A percentile compares a stretch with the other conserved stretches of the same genome.
phyloP scores from a whole-genome alignment of 345 rosid species.

The Laguncularia racemosa region DNA sequence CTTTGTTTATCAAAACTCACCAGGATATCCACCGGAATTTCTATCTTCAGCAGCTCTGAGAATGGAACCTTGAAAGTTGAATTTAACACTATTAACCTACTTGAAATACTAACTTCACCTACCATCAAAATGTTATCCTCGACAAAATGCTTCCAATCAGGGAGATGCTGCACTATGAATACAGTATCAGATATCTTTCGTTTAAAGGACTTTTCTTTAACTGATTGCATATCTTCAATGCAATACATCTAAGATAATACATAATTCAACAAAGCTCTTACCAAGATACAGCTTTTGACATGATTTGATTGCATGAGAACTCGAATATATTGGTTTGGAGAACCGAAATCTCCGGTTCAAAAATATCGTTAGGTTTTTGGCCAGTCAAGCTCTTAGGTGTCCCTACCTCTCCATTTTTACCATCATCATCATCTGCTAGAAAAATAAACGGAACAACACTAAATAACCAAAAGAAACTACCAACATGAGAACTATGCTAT shows the following conservation, averaged over 20 bases:
- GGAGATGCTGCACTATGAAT: not conserved
- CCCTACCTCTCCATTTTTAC: not conserved
- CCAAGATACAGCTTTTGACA: not conserved
- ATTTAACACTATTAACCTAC: not conserved
- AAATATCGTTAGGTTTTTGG: not conserved
- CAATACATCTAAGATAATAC: too few species aligned
- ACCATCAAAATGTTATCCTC: slow-evolving; percentile 1
- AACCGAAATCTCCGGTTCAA: not conserved
- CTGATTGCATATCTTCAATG: too few species aligned
- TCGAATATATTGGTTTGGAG: not conserved
- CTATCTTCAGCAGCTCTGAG: not conserved
- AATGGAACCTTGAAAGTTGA: not conserved
- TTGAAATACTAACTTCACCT: slow-evolving; percentile 12
- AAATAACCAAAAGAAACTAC: too few species aligned
- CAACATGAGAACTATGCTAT: too few species aligned
- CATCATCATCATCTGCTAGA: too few species aligned
- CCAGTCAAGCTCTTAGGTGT: not conserved
- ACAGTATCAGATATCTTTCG: too few species aligned
- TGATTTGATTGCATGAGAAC: not conserved
- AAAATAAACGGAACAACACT: too few species aligned
- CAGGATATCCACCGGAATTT: not conserved
- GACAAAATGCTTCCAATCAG: slow-evolving; percentile 4
- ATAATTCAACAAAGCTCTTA: not conserved
- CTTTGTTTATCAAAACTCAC: too few species aligned
- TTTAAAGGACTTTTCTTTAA: too few species aligned